These are phyloP conservation scores for Canariomyces notabilis DNA, from an alignment of 2,329 filamentous ascomycete species.

Conservation along the genomic window DNA sequence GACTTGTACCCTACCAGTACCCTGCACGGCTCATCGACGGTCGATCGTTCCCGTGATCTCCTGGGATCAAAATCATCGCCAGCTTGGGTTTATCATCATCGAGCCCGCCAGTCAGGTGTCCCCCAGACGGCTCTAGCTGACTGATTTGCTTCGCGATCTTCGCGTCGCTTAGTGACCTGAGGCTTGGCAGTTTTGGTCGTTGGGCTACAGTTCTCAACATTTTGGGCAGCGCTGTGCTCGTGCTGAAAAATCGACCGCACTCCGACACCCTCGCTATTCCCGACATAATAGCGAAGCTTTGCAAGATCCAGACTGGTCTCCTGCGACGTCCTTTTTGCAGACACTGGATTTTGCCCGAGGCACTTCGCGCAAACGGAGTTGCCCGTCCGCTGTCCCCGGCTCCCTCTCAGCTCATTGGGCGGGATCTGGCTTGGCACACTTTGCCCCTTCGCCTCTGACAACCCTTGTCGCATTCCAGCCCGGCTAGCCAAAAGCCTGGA, in stretches of 20 bases:
- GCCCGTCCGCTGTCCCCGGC: conserved; percentile 14
- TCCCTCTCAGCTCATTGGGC: conserved; percentile 21
- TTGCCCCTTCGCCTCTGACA: conserved; percentile 5
- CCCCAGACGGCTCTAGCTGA: conserved; percentile 2
- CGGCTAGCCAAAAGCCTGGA: conserved; percentile 21
- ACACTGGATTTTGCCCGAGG: conserved; percentile 12
- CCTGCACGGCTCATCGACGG: conserved; percentile 8
- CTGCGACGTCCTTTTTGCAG: not conserved
- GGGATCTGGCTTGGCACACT: conserved; percentile 12
- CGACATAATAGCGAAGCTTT: not conserved
- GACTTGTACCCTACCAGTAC: conserved; percentile 18
- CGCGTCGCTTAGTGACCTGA: conserved; percentile 11
- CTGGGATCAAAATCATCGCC: conserved; percentile 9
- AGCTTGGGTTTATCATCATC: conserved; percentile 10
- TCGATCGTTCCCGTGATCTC: conserved; percentile 8
- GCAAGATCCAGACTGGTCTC: not conserved
- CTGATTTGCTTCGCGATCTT: conserved; percentile 16
- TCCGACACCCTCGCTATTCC: not conserved
- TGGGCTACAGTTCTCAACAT: conserved; percentile 3
- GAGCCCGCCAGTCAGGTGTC: conserved; percentile 4
- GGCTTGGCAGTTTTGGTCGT: not conserved
- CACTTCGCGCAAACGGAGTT: conserved; percentile 20
- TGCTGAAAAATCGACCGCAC: conserved; percentile 3
- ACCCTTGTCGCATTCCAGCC: conserved; percentile 18
- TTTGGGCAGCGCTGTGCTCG: conserved; percentile 1